Evolutionary conservation across 2,329 filamentous ascomycete species (phyloP), one percentile per base, ranked within the genome.

Genomic region (Geosmithia morbida): DNA sequence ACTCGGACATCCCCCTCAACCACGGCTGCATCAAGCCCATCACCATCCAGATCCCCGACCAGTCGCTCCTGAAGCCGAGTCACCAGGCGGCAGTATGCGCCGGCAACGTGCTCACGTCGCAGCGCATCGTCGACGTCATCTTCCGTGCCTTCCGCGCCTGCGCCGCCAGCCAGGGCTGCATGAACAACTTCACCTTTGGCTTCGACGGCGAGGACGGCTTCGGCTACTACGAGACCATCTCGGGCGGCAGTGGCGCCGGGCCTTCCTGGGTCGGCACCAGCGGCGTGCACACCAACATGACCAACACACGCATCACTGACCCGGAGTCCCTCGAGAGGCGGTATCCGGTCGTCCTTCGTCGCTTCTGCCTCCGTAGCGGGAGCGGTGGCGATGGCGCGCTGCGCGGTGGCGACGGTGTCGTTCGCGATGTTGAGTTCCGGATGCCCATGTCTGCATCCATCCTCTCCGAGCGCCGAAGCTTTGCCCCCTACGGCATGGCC

Each of bases 181-280:
- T 81, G 62, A 92, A 92, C 64, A 90, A 90, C 60, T 72, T 92
- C 6, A 90, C 86, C 0, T 92, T 92, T 57, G 86, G 85, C 51
- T 87, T 86, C 55, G 83, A 85, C 47, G 85, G 85, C 42, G 81
- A 83, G 50, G 71, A 75, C 48, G 85, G 85, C 0, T 89, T 89
- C 58, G 85, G 85, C 11, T 90, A 90, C 67, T 88, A 89, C 60
- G 85, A 89, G 62, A 88, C 85, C 7, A 87, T 89, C 51, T 80
- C 81, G 0, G 85, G 85, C 41, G 85, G 85, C 0, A 77, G 72
- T 43, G 85, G 85, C 26, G 85, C 85, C 0, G 83, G 84, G 0
- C 74, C 79, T 0, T 69, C 70, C 13, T 88, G 84, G 84, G 70
- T 84, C 51, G 85, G 85, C 39, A 81, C 81, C 3, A 77, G 69